Base-by-base conservation (phyloP, 176 grass and related monocot species). In the Ensete ventricosum region DNA sequence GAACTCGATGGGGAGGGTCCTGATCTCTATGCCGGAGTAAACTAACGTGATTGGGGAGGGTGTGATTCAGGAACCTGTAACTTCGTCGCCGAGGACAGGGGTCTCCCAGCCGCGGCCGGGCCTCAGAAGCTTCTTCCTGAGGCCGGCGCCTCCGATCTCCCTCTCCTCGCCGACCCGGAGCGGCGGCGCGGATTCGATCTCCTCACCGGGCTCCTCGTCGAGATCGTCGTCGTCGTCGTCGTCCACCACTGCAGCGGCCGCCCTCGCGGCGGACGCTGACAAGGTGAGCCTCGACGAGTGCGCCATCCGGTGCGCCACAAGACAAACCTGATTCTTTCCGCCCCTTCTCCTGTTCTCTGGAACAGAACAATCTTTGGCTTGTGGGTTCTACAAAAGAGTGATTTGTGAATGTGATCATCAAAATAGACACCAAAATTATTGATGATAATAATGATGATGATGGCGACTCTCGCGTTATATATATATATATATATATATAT, bases 181-280 rank as follows among this genome's bases (percentile, higher is more conserved):
- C 20, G 70, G 70, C 21, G 70, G 70, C 8, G 70, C 70, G 11
- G 70, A 73, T 20, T 73, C 70, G 70, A 49, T 73, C n/a, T 14
- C 70, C 52, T 73, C 70, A 10, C 70, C 70, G 50, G 51, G 52
- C 9, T 73, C 70, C 70, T 73, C 70, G 53, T 79, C 78, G 71
- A 14, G 78, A 78, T 81, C 83, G 24, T 69, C 77, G 23, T 74
- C 22, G 22, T 23, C 22, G 22, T 23, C 73, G 64, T 57, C 53
- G 71, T 72, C 25, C 48, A 10, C 52, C 2, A 51, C 63, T 55
- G 54, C 48, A 8, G 49, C 66, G 73, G 57, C 73, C 3, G 26
- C 83, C 78, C 52, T 64, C 65, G 83, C 83, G n/a, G 78, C 83
- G 55, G 83, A 79, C 49, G 83, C 83, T 10, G 83, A 85, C 71